Base-by-base conservation (phyloP, 257 asterid species). In the Solanum gandarillasii region DNA sequence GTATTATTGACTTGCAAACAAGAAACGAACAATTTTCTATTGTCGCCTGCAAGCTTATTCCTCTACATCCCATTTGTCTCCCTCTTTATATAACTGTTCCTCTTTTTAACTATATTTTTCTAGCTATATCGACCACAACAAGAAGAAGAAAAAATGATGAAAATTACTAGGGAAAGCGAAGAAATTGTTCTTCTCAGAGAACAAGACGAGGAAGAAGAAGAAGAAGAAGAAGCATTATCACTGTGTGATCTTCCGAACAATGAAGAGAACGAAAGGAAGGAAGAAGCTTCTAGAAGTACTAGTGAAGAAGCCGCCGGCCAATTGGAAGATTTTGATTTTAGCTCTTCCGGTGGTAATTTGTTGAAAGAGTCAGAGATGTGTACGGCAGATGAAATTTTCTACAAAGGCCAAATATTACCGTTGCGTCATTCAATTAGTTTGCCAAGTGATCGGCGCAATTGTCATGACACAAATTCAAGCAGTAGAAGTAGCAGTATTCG, bases 341-440 rank as follows among this genome's bases (percentile, higher is more conserved):
- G 93, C 76, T 89, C 91, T 3, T 13, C 70, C 6, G 87, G 86
- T 55, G 84, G 79, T 4, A 82, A 86, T 58, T 32, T 79, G 72
- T 2, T 88, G 9, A 90, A 89, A 68, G 95, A 93, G 43, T 89
- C 94, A 0, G 96, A 94, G 87, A 94, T 95, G 98, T 95, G 98
- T n/a, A 91, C 93, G 0, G 98, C 98, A 2, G 99, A 97, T 85
- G 96, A 95, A 21, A 89, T 97, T 34, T 97, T 97, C 58, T 94
- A 92, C 90, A 92, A 88, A 82, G 99, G 99, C 48, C 97, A 92
- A 88, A 94, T 97, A 55, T 92, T 97, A 41, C 98, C 99, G 0
- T 18, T 93, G 7, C 95, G 98, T 41, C 90, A 94, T 38, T 94
- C 98, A 1, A 79, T 94, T 5, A 92, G 95, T 83, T 88, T 52